Percentiles rank a stretch among this genome's conserved stretches.
These are phyloP conservation scores for Exophiala calicioides DNA, from an alignment of 2,329 filamentous ascomycete species.

Conservation along the genomic window DNA sequence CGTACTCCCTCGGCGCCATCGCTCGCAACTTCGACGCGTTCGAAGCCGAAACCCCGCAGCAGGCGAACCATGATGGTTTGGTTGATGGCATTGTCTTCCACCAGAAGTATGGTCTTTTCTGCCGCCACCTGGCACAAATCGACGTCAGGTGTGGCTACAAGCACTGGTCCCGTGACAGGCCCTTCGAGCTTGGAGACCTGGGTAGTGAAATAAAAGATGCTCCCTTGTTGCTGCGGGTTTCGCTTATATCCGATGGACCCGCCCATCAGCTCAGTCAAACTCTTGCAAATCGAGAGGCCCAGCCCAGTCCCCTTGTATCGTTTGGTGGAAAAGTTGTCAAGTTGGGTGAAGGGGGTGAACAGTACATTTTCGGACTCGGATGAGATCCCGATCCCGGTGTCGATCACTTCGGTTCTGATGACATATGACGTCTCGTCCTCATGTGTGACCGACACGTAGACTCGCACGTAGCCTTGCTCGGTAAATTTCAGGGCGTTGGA, in stretches of 20 bases:
- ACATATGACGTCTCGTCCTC: conserved; percentile 37
- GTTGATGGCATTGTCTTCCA: conserved; percentile 48
- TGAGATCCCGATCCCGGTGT: conserved; percentile 58
- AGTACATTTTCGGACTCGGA: conserved; percentile 48
- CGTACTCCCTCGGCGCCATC: conserved; percentile 78
- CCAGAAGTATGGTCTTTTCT: conserved; percentile 43
- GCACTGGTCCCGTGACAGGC: conserved; percentile 24
- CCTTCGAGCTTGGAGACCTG: conserved; percentile 19
- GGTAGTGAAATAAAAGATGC: conserved; percentile 33
- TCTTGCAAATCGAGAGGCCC: conserved; percentile 60
- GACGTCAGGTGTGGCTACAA: conserved; percentile 28
- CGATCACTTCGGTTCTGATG: conserved; percentile 48
- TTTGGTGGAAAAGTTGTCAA: conserved; percentile 56
- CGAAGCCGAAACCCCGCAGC: conserved; percentile 53
- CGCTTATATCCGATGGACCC: conserved; percentile 51
- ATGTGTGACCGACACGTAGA: conserved; percentile 35
- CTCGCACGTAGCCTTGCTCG: conserved; percentile 54
- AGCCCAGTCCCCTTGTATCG: conserved; percentile 59
- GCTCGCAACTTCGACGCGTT: conserved; percentile 71
- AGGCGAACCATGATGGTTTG: conserved; percentile 57
- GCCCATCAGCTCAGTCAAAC: conserved; percentile 58
- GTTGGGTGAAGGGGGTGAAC: conserved; percentile 59
- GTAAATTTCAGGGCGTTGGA: conserved; percentile 65
- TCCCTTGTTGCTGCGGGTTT: conserved; percentile 34
- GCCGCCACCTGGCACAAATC: conserved; percentile 42